Evolutionary conservation across 2,329 filamentous ascomycete genomes (phyloP).

Genomic region (Domatiomyces catenatus): DNA sequence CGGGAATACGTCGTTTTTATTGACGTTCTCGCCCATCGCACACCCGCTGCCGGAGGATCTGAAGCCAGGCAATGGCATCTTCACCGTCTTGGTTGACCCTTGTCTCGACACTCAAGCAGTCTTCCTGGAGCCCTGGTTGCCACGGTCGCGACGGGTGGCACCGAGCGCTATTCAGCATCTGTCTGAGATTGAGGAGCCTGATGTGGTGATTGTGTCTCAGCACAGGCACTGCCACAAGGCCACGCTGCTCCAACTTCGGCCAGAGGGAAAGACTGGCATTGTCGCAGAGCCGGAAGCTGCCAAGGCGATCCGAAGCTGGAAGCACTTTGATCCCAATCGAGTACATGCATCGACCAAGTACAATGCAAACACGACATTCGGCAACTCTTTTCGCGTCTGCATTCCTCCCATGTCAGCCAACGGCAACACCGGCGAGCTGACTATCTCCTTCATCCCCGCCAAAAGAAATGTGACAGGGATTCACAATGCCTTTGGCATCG

Average conservation of each 20-base stretch:
- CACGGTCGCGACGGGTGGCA: constrained; percentile 40
- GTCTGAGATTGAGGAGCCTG: constrained; percentile 37
- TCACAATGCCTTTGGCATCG: constrained; percentile 56
- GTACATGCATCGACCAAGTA: constrained; percentile 32
- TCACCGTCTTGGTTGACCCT: constrained; percentile 56
- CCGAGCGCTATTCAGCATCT: constrained; percentile 44
- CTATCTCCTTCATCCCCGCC: constrained; percentile 50
- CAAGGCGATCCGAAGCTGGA: constrained; percentile 51
- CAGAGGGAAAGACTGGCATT: constrained; percentile 43
- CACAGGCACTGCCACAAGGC: constrained; percentile 55
- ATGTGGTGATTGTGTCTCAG: constrained; percentile 45
- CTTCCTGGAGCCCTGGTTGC: constrained; percentile 46
- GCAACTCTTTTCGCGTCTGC: constrained; percentile 32
- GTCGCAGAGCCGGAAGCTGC: constrained; percentile 51
- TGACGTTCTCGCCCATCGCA: constrained; percentile 18
- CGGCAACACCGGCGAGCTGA: constrained; percentile 50
- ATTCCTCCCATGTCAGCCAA: constrained; percentile 39
- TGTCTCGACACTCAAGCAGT: constrained; percentile 50
- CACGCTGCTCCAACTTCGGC: constrained; percentile 49
- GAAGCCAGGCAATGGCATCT: constrained; percentile 21
- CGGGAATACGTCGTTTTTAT: constrained; percentile 22
- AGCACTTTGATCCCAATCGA: constrained; percentile 43
- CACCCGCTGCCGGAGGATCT: constrained; percentile 6
- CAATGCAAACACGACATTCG: constrained; percentile 24
- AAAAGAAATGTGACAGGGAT: constrained; percentile 45